Percentiles rank a stretch among this genome's conserved stretches.
These are phyloP conservation scores for Nissolia schottii DNA, from an alignment of 306 rosid genomes.

Conservation along the genomic window DNA sequence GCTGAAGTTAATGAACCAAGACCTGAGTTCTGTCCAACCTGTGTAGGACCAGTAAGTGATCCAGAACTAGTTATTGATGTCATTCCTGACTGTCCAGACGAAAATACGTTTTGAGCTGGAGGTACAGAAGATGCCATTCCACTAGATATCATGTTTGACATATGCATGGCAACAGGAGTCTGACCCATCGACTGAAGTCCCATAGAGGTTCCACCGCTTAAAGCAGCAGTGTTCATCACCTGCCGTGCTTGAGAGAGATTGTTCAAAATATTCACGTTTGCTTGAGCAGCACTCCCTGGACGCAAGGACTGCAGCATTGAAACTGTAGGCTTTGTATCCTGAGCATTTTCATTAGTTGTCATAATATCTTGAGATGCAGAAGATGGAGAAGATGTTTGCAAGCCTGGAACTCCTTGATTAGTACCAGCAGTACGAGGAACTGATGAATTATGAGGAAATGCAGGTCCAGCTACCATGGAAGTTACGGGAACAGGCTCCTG, in stretches of 20 bases:
- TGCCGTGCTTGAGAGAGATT: constrained; percentile 83
- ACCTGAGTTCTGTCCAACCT: constrained; percentile 72
- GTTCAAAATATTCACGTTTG: constrained; percentile 75
- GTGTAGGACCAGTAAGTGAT: constrained; percentile 51
- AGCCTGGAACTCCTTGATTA: constrained; percentile 75
- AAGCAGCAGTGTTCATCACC: constrained; percentile 68
- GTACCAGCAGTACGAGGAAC: constrained; percentile 61
- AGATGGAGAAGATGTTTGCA: constrained; percentile 87
- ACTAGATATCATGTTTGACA: constrained; percentile 96
- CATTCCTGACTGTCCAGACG: constrained; percentile 65
- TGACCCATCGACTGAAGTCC: constrained; percentile 76
- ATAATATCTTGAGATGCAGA: constrained; percentile 77
- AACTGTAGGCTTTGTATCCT: constrained; percentile 76
- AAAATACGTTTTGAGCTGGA: constrained; percentile 73
- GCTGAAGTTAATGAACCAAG: constrained; percentile 62
- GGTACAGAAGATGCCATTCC: constrained; percentile 91
- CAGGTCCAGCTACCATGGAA: constrained; percentile 69
- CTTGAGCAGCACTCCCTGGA: constrained; percentile 69
- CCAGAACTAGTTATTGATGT: constrained; percentile 66
- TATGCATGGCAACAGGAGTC: constrained; percentile 89
- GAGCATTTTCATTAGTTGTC: constrained; percentile 64
- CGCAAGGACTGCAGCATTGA: constrained; percentile 64
- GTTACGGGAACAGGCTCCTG: constrained; percentile 86
- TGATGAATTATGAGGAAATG: constrained; percentile 61
- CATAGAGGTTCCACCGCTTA: constrained; percentile 72